Evolutionary conservation across 108 stramenopile species (phyloP), one percentile per base, ranked within the genome.

Genomic region (Cyclotella cryptica): DNA sequence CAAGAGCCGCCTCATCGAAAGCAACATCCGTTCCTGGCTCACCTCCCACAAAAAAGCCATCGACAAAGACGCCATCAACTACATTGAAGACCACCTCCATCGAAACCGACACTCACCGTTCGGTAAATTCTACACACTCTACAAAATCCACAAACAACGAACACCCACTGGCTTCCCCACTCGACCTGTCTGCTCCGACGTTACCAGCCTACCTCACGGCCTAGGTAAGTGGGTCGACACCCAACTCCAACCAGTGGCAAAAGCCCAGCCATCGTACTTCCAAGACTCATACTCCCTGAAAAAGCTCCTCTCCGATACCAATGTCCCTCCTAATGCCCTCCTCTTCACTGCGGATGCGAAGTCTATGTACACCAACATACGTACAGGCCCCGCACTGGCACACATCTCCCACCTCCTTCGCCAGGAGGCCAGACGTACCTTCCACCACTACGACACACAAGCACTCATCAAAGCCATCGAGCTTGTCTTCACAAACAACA

Each of bases 331-430:
- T 1, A 52, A 42, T 9, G 75, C 76, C 8, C 43, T 24, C 21
- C 17, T 77, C 1, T 77, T 83, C 71, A 83, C 72, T 3, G 46
- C 52, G 13, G 74, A 81, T 46, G 80, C 73, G 1, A 45, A 26
- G 51, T 61, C 74, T 27, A 81, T 81, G 80, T 81, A 81, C 52
- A 75, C 80, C 5, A 81, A 81, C 62, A 81, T 81, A 5, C 60
- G 41, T 27, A 75, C 80, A 0, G 27, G 44, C 15, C 24, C 18
- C 53, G 80, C 74, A 5, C 60, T 81, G 35, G 35, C 35, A 6
- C 35, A 35, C 35, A 35, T 35, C 6, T 35, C 35, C 4, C 2
- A 35, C 35, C 6, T 35, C 6, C 35, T 35, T 35, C 6, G 35
- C 12, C 27, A 39, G n/a, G 26, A 46, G 7, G 74, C 75, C 1